Evolutionary conservation across 179 eudicot genomes (phyloP).

Genomic region (Nepenthes alata): DNA sequence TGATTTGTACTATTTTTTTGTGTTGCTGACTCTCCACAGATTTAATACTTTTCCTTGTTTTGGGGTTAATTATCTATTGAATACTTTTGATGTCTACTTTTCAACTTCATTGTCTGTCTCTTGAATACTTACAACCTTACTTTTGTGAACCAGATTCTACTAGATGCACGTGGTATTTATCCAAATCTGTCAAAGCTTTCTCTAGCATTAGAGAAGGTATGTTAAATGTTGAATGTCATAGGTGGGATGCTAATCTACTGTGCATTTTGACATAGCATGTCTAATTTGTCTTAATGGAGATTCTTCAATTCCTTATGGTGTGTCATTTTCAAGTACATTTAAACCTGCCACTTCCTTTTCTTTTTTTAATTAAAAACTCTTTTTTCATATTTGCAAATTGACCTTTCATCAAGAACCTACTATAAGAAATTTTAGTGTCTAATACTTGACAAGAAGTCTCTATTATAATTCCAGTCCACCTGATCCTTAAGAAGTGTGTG

Average conservation of each 20-base stretch:
- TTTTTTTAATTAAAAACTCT: no score
- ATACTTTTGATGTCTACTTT: no score
- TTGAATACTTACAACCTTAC: slow-evolving; percentile 1
- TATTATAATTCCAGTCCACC: no score
- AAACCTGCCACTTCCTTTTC: background rate
- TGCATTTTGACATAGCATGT: background rate
- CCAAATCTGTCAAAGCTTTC: slow-evolving; percentile 67
- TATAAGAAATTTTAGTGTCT: no score
- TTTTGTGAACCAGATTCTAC: slow-evolving; percentile 44
- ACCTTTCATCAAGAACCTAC: no score
- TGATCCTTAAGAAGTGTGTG: no score
- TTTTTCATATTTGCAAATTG: background rate
- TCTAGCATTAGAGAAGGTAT: slow-evolving; percentile 74
- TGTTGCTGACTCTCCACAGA: no score
- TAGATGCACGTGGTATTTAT: slow-evolving; percentile 48
- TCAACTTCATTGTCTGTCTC: background rate
- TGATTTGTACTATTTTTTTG: no score
- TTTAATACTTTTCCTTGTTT: no score
- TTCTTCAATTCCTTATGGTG: background rate
- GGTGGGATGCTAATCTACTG: background rate
- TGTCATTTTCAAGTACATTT: background rate
- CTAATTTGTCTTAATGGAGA: background rate
- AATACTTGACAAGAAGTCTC: no score
- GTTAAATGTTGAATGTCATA: background rate
- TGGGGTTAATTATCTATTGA: no score